Evolutionary conservation across 228 moss, liverwort and hornwort species (phyloP).

Genomic region (Sphagnum magellanicum): DNA sequence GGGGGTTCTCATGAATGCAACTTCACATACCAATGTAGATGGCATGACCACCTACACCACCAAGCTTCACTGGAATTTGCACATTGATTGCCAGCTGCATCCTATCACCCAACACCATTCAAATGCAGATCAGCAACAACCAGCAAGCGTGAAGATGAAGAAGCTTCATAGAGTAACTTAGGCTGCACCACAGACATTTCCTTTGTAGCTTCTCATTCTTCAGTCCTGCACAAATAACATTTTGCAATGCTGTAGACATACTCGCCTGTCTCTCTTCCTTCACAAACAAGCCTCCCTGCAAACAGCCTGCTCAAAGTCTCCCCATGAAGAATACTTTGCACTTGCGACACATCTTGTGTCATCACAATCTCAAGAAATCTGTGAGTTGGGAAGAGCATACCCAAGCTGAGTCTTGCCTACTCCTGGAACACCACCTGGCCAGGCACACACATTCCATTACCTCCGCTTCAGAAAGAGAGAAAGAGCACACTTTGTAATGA

Average conservation of each 20-base stretch:
- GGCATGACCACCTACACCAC: conserved; percentile 85
- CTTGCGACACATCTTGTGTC: no score
- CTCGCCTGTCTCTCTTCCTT: no score
- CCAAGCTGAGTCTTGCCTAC: conserved; percentile 97
- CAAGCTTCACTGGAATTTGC: conserved; percentile 71
- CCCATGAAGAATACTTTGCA: no score
- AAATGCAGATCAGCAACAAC: neutral
- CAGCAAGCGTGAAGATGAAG: no score
- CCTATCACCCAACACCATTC: conserved; percentile 27
- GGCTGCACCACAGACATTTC: no score
- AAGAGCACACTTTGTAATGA: neutral
- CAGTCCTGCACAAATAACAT: no score
- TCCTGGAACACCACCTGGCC: conserved; percentile 92
- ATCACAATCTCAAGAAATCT: no score
- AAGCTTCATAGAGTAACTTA: no score
- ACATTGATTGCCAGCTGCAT: conserved; percentile 97
- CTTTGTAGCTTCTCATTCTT: no score
- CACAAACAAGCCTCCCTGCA: no score
- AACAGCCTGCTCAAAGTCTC: no score
- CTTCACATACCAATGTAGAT: conserved; percentile 71
- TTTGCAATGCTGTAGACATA: no score
- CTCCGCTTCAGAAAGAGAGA: neutral
- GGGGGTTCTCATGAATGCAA: neutral
- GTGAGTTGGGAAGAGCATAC: conserved; percentile 21
- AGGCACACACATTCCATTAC: conserved; percentile 7